Conservation (phyloP, 2,329 filamentous ascomycete species). For the Xylariaceae sp. region DNA sequence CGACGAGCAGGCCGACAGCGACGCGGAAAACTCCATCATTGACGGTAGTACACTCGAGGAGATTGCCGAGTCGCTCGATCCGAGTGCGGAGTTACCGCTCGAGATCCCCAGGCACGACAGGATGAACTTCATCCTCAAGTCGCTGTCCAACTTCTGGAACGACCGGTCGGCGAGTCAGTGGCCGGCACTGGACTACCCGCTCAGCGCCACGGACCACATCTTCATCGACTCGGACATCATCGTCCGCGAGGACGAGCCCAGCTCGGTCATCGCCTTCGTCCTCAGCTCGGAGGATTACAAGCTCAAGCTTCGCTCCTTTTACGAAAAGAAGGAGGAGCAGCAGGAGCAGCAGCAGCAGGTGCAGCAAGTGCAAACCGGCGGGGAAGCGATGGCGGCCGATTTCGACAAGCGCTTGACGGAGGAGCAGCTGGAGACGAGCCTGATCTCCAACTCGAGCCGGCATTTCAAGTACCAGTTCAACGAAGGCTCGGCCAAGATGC, state of each 20-base stretch:
- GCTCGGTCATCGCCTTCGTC: constrained; percentile 90
- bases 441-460: constrained; percentile 79
- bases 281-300: constrained; percentile 84
- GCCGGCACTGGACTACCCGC: constrained; percentile 86
- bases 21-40: constrained; percentile 62
- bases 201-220: constrained; percentile 83
- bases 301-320: constrained; percentile 58
- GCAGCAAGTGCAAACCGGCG: too few species aligned
- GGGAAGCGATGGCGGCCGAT: constrained; percentile 27
- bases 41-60: constrained; percentile 65
- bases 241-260: constrained; percentile 94
- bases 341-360: constrained; percentile 27
- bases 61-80: constrained; percentile 57
- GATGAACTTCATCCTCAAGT: constrained; percentile 87
- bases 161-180: constrained; percentile 94
- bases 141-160: constrained; percentile 96
- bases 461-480: constrained; percentile 95
- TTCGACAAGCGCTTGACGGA: constrained; percentile 40
- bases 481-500: constrained; percentile 88
- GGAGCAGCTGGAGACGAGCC: constrained; percentile 74
- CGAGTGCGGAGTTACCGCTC: constrained; percentile 54
- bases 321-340: constrained; percentile 20
- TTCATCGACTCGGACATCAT: constrained; percentile 97
- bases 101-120: constrained; percentile 91
- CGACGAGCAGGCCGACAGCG: constrained; percentile 63